A percentile compares a stretch with the other conserved stretches of the same genome.
phyloP scores from a whole-genome alignment of 2,329 filamentous ascomycete species.

The Ilyonectria sp. region DNA sequence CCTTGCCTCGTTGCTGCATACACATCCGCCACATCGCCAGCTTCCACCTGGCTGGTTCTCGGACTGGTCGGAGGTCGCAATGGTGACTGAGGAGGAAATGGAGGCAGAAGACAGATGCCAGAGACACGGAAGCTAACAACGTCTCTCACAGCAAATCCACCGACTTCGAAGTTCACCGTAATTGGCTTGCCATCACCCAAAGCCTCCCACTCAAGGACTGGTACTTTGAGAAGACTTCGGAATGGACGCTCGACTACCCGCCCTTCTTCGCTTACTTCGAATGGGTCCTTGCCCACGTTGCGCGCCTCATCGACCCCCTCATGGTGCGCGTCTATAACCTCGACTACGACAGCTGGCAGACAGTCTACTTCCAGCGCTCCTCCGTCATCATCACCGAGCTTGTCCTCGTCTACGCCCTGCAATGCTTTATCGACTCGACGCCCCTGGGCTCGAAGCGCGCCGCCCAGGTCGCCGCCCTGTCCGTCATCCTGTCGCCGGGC shows the following conservation, averaged over 20 bases:
- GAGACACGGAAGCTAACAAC: conserved; percentile 7
- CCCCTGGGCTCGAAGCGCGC: conserved; percentile 77
- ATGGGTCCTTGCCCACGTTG: conserved; percentile 88
- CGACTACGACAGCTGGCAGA: conserved; percentile 92
- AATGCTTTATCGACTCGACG: conserved; percentile 83
- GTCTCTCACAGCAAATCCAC: conserved; percentile 85
- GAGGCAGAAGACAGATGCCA: not conserved
- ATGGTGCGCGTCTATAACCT: conserved; percentile 89
- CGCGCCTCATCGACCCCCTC: conserved; percentile 80
- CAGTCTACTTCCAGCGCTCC: conserved; percentile 91
- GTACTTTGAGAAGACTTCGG: conserved; percentile 98
- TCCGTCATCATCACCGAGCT: conserved; percentile 91
- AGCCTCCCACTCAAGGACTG: conserved; percentile 89
- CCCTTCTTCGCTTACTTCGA: conserved; percentile 99
- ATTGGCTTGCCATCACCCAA: conserved; percentile 97
- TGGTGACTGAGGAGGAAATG: not conserved
- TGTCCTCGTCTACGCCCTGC: conserved; percentile 85
- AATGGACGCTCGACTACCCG: conserved; percentile 99
- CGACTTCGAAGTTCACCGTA: conserved; percentile 98
- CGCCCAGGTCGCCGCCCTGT: conserved; percentile 89
- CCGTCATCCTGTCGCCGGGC: conserved; percentile 91
- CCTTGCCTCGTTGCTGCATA: conserved; percentile 14
- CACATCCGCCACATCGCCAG: not conserved
- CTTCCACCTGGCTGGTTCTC: not conserved
- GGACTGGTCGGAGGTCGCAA: conserved; percentile 3